phyloP scores from a whole-genome alignment of 2,329 filamentous ascomycete genomes.

The Fusarium virguliforme region DNA sequence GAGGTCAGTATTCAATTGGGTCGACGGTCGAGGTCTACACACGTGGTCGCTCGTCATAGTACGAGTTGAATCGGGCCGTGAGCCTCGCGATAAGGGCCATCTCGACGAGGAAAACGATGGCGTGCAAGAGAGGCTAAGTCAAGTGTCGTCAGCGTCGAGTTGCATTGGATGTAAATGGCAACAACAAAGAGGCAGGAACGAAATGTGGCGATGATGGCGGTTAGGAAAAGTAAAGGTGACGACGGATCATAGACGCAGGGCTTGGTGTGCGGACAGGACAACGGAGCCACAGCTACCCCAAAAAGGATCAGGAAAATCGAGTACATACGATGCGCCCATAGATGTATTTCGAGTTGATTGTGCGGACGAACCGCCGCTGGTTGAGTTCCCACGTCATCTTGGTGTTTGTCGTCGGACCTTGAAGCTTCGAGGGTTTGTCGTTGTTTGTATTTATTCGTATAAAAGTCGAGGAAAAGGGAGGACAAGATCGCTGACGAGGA shows the following conservation, averaged over 20 bases:
- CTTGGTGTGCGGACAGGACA: constrained; percentile 6
- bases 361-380: constrained; percentile 45
- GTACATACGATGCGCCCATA: constrained; percentile 45
- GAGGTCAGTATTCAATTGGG: constrained; percentile 14
- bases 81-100: constrained; percentile 89
- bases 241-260: constrained; percentile 43
- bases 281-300: constrained; percentile 6
- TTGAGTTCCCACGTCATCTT: constrained; percentile 46
- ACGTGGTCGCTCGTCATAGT: constrained; percentile 93
- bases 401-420: background rate
- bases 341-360: constrained; percentile 47
- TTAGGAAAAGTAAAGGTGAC: constrained; percentile 42
- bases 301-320: background rate
- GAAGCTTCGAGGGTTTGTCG: constrained; percentile 11
- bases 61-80: constrained; percentile 89
- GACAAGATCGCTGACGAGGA: constrained; percentile 30
- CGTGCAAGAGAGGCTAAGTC: constrained; percentile 87
- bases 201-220: constrained; percentile 17
- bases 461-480: constrained; percentile 2
- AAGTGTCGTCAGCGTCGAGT: constrained; percentile 46
- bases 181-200: background rate
- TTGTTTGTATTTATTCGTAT: background rate
- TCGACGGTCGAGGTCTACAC: constrained; percentile 52
- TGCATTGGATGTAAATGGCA: constrained; percentile 24
- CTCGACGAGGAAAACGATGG: constrained; percentile 87